phyloP scores from a whole-genome alignment of 805 yeast genomes.

The Candida jianshihensis region DNA sequence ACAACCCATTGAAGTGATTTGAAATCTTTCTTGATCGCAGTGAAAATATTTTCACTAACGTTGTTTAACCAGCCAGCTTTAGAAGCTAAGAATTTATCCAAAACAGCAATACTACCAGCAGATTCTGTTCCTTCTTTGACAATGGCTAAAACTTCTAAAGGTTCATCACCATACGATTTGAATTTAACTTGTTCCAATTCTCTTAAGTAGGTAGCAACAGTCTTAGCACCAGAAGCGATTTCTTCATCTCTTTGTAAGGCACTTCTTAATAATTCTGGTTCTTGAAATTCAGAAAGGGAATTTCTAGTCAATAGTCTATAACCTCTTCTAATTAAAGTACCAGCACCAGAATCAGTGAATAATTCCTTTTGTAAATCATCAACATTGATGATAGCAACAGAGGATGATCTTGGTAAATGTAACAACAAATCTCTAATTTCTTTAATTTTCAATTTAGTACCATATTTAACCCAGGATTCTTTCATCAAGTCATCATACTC shows the following conservation, averaged over 20 bases:
- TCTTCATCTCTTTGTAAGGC: constrained; percentile 75
- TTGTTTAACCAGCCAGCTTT: constrained; percentile 96
- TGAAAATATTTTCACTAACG: constrained; percentile 91
- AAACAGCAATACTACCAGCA: constrained; percentile 44
- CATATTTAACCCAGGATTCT: constrained; percentile 97
- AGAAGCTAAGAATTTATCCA: constrained; percentile 83
- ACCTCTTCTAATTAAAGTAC: constrained; percentile 96
- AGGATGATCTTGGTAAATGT: constrained; percentile 92
- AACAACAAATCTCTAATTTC: constrained; percentile 93
- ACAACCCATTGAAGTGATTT: constrained; percentile 79
- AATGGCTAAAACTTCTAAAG: constrained; percentile 88
- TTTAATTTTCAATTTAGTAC: constrained; percentile 93
- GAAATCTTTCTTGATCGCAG: constrained; percentile 70
- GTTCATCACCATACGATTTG: constrained; percentile 90
- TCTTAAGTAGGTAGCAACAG: constrained; percentile 78
- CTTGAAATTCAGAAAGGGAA: constrained; percentile 58
- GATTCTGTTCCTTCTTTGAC: constrained; percentile 45
- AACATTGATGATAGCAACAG: constrained; percentile 95
- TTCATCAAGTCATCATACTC: constrained; percentile 87
- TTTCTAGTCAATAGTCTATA: constrained; percentile 74
- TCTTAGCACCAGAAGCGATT: constrained; percentile 58
- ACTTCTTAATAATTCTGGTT: constrained; percentile 69
- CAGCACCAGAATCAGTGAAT: constrained; percentile 98
- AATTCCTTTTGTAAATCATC: constrained; percentile 93
- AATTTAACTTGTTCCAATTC: constrained; percentile 55